Evolutionary conservation across 352 stramenopile genomes (phyloP), one percentile per base, ranked within the genome.

Genomic region (Phytophthora pisi): DNA sequence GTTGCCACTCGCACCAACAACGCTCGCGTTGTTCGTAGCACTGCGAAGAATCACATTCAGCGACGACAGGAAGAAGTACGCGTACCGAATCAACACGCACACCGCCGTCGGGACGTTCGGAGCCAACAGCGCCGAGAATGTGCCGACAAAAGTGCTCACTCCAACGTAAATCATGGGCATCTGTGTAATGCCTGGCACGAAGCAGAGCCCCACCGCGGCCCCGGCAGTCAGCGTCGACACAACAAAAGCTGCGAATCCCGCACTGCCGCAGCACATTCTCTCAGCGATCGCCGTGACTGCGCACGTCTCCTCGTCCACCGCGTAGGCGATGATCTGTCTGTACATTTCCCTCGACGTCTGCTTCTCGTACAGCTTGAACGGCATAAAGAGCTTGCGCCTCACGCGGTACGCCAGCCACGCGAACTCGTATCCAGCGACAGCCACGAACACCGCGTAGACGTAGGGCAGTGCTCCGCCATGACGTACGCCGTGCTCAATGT

Each of bases 301-400:
- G 13, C 77, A 79, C 11, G 82, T 88, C 34, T 81, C 61, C 13
- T 87, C 61, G 16, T 91, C 77, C 26, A 88, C 80, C 20, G 78
- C 82, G 60, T 89, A 91, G 24, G 68, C 76, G 64, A 91, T 91
- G 62, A 91, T 91, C 72, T 88, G 82, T 30, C 61, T 65, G 65
- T 91, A 91, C 53, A 91, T 77, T 24, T 91, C 82, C 10, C 79
- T 69, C 18, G 77, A 88, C 26, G 82, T 91, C 63, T 88, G 80
- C 38, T 89, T 91, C 61, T 89, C 74, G 55, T 89, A 70, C 52
- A 91, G 66, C 68, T 89, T 87, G 62, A 91, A 86, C 0, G 82
- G 82, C 63, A 91, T 68, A 31, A 81, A 89, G 20, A 89, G 60
- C 16, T 80, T 77, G 13, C 88, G 53, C 0, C 77, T 70, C 18